Evolutionary conservation across 345 rosid genomes (phyloP).

Genomic region (Dipteronia sinensis): DNA sequence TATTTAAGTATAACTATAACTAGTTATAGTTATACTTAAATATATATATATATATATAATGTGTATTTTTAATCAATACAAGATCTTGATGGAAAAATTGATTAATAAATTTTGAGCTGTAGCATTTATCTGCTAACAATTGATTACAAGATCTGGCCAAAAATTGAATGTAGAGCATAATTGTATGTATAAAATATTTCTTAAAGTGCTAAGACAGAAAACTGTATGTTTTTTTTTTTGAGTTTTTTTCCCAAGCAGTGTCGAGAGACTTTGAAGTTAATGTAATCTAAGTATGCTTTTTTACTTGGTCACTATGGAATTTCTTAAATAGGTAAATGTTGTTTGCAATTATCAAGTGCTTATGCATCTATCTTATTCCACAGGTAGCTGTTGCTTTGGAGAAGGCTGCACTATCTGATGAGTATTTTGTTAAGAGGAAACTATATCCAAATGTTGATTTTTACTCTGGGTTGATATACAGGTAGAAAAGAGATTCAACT

Average conservation of each 20-base stretch:
- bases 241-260: background rate
- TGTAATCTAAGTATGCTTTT: background rate
- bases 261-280: background rate
- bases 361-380: slow-evolving; percentile 13
- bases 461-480: slow-evolving; percentile 91
- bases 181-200: background rate
- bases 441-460: slow-evolving; percentile 98
- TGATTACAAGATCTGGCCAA: background rate
- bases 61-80: no score
- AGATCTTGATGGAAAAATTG: background rate
- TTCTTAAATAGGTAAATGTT: slow-evolving; percentile 4
- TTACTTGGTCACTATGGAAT: background rate
- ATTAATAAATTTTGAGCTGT: background rate
- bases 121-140: background rate
- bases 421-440: slow-evolving; percentile 86
- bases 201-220: background rate
- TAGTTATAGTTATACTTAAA: no score
- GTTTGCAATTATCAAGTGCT: background rate
- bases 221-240: background rate
- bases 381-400: slow-evolving; percentile 97
- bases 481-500: slow-evolving; percentile 41
- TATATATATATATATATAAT: no score
- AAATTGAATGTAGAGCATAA: background rate
- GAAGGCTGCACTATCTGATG: slow-evolving; percentile 95
- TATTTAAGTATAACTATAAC: no score